Conservation (phyloP, 805 yeast genomes). For the Monosporozyma aquatica region DNA sequence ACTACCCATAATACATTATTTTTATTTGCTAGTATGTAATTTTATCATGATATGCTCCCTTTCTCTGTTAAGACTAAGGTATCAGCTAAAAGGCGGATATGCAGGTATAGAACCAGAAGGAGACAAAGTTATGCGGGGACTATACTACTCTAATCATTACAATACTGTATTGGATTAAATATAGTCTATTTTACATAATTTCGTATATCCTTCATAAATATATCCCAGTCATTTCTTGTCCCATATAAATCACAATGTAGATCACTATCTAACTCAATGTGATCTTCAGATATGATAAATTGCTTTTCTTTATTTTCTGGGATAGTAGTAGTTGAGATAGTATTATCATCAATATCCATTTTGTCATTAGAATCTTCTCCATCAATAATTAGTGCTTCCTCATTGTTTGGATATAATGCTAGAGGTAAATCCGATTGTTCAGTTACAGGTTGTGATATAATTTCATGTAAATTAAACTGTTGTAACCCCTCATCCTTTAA, state of each 20-base stretch:
- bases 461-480: conserved; percentile 28
- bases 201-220: conserved; percentile 12
- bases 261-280: conserved; percentile 10
- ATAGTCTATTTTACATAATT: not conserved
- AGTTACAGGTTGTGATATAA: conserved; percentile 21
- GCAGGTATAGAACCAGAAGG: too few relatives aligned
- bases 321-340: not conserved
- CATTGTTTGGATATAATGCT: conserved; percentile 4
- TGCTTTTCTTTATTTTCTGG: conserved; percentile 6
- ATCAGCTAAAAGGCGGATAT: too few relatives aligned
- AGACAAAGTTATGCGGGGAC: too few relatives aligned
- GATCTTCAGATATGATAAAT: conserved; percentile 26
- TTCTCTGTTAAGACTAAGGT: too few relatives aligned
- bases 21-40: too few relatives aligned
- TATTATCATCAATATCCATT: conserved; percentile 6
- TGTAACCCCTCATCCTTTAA: conserved; percentile 29
- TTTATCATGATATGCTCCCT: too few relatives aligned
- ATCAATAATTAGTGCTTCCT: conserved; percentile 4
- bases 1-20: not conserved
- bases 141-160: too few relatives aligned
- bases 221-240: conserved; percentile 14
- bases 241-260: conserved; percentile 23
- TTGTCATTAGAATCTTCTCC: conserved; percentile 6
- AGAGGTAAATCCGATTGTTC: conserved; percentile 11
- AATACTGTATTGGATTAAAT: not conserved